Conservation (phyloP, 257 asterid species). For the Fraxinus excelsior region DNA sequence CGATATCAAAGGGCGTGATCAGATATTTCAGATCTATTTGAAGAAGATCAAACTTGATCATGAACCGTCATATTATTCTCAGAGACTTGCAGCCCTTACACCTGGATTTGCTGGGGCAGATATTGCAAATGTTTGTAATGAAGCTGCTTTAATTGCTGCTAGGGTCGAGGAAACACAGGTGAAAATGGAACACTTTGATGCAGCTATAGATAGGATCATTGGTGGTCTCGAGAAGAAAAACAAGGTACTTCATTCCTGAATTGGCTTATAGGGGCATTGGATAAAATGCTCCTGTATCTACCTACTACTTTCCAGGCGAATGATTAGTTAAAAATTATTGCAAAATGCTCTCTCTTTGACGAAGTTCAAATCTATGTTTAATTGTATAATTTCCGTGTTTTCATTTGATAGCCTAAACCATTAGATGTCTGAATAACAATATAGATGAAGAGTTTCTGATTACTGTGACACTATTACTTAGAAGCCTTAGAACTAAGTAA, state of each 20-base stretch:
- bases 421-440: neutral
- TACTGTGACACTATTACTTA: neutral
- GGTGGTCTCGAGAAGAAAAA: slow-evolving; percentile 95
- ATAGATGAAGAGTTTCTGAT: neutral
- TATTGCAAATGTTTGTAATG: slow-evolving; percentile 92
- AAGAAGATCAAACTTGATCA: slow-evolving; percentile 80
- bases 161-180: slow-evolving; percentile 60
- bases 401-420: neutral
- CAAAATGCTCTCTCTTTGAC: neutral
- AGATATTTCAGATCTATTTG: slow-evolving; percentile 75
- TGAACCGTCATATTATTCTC: slow-evolving; percentile 69
- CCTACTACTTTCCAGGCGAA: neutral
- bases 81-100: slow-evolving; percentile 91
- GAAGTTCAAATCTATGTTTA: neutral
- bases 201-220: slow-evolving; percentile 85
- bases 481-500: neutral
- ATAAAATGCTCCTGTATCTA: neutral
- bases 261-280: slow-evolving; percentile 8
- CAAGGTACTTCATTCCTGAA: slow-evolving; percentile 48
- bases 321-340: neutral
- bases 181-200: slow-evolving; percentile 75
- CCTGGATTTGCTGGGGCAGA: slow-evolving; percentile 98
- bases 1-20: slow-evolving; percentile 91
- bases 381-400: neutral
- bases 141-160: slow-evolving; percentile 92